Evolutionary conservation across 2,329 filamentous ascomycete genomes (phyloP).

Genomic region (Curvularia spicifera): DNA sequence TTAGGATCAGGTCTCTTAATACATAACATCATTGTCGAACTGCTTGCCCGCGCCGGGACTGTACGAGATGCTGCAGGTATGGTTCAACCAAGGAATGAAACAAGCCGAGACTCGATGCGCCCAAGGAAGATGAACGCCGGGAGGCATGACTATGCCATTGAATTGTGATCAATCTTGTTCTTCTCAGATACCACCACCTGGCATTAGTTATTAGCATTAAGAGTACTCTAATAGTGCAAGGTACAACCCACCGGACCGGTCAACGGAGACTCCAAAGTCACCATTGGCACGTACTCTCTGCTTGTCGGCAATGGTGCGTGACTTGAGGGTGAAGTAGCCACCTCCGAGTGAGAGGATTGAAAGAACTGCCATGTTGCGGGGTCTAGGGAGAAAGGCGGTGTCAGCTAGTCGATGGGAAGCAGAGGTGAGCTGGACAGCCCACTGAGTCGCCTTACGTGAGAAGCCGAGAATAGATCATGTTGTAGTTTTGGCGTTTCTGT

Average conservation of each 20-base stretch:
- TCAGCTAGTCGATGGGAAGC: constrained; percentile 25
- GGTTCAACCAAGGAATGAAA: not conserved
- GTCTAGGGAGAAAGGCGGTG: constrained; percentile 23
- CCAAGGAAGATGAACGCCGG: not conserved
- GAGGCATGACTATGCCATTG: not conserved
- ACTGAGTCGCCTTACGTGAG: constrained; percentile 36
- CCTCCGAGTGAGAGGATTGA: constrained; percentile 42
- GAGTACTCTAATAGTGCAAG: not conserved
- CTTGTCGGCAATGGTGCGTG: constrained; percentile 36
- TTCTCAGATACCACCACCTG: constrained; percentile 18
- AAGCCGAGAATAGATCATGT: constrained; percentile 42
- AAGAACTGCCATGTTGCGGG: constrained; percentile 42
- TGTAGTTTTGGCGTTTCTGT: not conserved
- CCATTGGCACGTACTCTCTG: constrained; percentile 37
- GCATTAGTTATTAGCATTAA: constrained; percentile 2
- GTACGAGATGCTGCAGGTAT: not conserved
- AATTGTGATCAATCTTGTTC: not conserved
- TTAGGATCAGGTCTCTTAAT: not conserved
- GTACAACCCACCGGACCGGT: constrained; percentile 40
- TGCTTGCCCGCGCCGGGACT: no score
- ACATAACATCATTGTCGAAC: not conserved
- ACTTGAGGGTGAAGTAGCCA: constrained; percentile 44
- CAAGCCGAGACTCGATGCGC: not conserved
- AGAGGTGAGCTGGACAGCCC: constrained; percentile 5
- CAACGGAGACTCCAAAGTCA: constrained; percentile 47